Percentiles rank a stretch among this genome's conserved stretches.
Evolutionary conservation across 2,329 filamentous ascomycete genomes (phyloP).

Genomic region (Penicillium sp.): DNA sequence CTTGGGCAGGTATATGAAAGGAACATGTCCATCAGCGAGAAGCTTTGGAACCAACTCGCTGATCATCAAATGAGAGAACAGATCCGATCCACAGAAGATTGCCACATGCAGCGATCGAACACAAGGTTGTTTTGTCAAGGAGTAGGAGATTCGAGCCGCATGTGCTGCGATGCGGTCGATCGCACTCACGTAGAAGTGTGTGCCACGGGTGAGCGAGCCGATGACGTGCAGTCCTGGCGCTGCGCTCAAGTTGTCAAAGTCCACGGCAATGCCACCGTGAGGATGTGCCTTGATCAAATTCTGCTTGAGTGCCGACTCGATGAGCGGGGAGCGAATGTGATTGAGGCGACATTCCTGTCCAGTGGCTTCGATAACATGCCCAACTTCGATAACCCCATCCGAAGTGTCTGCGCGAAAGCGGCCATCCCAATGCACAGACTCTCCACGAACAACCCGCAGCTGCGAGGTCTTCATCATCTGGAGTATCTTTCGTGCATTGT

Average conservation of each 20-base stretch:
- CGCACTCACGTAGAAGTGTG: conserved; percentile 5
- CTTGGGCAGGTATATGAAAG: conserved; percentile 6
- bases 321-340: background rate
- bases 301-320: conserved; percentile 2
- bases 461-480: conserved; percentile 1
- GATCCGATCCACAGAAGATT: conserved; percentile 7
- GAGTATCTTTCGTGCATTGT: background rate
- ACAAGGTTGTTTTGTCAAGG: conserved; percentile 1
- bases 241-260: background rate
- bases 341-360: conserved; percentile 2
- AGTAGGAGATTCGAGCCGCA: conserved; percentile 1
- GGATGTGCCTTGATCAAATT: background rate
- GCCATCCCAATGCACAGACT: background rate
- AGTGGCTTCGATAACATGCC: conserved; percentile 2
- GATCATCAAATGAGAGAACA: conserved; percentile 3
- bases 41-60: conserved; percentile 2
- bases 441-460: background rate
- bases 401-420: background rate
- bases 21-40: conserved; percentile 1
- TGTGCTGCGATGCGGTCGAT: conserved; percentile 4
- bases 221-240: background rate
- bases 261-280: background rate
- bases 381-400: background rate
- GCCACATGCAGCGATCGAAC: background rate
- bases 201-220: conserved; percentile 2